Percentiles rank a stretch among this genome's conserved stretches.
Evolutionary conservation across 164 flowering plant species (phyloP).

Genomic region (Nymphaea colorata): DNA sequence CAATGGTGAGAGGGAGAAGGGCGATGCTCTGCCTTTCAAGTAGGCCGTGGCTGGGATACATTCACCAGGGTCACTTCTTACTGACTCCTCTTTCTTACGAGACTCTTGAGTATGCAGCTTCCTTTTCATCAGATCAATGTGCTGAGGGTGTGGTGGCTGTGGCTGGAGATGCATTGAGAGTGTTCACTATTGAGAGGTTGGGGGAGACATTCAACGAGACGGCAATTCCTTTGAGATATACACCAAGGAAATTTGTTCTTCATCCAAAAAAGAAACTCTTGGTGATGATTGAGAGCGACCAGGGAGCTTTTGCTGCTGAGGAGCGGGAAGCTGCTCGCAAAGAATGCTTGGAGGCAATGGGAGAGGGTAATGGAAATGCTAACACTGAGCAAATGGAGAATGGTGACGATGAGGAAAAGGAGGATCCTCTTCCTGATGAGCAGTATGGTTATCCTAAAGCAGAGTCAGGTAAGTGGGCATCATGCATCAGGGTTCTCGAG

Average conservation of each 20-base stretch:
- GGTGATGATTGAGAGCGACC: conserved; percentile 90
- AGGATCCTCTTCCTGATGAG: conserved; percentile 88
- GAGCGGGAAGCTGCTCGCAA: conserved; percentile 91
- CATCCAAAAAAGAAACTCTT: conserved; percentile 76
- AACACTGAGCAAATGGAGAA: conserved; percentile 78
- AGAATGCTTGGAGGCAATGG: conserved; percentile 81
- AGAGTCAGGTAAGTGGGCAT: conserved; percentile 92
- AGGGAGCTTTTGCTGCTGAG: conserved; percentile 92
- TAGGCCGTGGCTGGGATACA: conserved; percentile 96
- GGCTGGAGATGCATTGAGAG: conserved; percentile 87
- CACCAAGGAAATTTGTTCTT: conserved; percentile 92
- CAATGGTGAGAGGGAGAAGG: conserved; percentile 65
- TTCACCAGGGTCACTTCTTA: conserved; percentile 92
- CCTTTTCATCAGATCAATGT: conserved; percentile 98
- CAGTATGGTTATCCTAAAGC: conserved; percentile 98
- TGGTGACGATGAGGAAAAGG: conserved; percentile 49
- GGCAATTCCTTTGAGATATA: conserved; percentile 81
- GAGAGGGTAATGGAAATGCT: conserved; percentile 49
- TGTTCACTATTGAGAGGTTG: conserved; percentile 82
- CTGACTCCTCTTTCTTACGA: conserved; percentile 93
- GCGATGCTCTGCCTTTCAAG: conserved; percentile 98
- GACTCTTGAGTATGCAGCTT: conserved; percentile 92
- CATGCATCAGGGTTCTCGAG: conserved; percentile 95
- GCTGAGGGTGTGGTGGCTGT: conserved; percentile 98
- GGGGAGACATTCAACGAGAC: conserved; percentile 98